Evolutionary conservation across 805 yeast species (phyloP).

Genomic region (Hanseniaspora opuntiae): DNA sequence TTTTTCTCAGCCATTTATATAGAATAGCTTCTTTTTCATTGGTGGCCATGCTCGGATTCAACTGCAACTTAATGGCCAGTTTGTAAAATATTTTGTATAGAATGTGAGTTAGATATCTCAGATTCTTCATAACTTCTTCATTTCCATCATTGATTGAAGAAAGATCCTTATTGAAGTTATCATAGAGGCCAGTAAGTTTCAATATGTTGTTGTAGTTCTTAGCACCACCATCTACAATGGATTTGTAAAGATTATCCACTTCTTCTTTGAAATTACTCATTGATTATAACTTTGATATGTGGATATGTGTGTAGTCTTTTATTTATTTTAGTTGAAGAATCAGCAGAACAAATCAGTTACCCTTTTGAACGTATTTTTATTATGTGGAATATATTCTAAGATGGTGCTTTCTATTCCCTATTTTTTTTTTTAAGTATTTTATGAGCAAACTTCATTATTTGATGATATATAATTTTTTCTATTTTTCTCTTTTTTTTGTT

Average conservation of each 20-base stretch:
- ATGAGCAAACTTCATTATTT: not conserved
- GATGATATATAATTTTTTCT: not conserved
- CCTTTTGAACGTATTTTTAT: not conserved
- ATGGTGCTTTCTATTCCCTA: too few relatives aligned
- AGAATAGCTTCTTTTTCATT: slow-evolving; percentile 37
- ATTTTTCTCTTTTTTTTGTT: not conserved
- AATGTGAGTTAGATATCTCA: slow-evolving; percentile 23
- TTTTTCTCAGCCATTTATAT: slow-evolving; percentile 49
- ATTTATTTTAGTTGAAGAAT: not conserved
- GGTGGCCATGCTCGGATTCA: slow-evolving; percentile 17
- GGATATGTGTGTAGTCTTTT: not conserved
- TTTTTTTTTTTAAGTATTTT: not conserved
- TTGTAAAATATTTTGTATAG: slow-evolving; percentile 24
- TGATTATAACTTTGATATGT: too few relatives aligned
- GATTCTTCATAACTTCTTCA: slow-evolving; percentile 17
- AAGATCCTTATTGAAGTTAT: slow-evolving; percentile 1
- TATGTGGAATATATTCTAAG: too few relatives aligned
- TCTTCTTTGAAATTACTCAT: slow-evolving; percentile 15
- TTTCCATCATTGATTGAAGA: slow-evolving; percentile 14
- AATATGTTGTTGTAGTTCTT: slow-evolving; percentile 24
- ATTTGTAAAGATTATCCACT: slow-evolving; percentile 21
- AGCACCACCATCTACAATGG: slow-evolving; percentile 19
- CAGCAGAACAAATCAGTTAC: not conserved
- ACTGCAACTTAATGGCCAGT: slow-evolving; percentile 23
- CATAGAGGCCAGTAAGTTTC: slow-evolving; percentile 20